phyloP scores from a whole-genome alignment of 106 monocot genomes.

The Hemerocallis citrina region DNA sequence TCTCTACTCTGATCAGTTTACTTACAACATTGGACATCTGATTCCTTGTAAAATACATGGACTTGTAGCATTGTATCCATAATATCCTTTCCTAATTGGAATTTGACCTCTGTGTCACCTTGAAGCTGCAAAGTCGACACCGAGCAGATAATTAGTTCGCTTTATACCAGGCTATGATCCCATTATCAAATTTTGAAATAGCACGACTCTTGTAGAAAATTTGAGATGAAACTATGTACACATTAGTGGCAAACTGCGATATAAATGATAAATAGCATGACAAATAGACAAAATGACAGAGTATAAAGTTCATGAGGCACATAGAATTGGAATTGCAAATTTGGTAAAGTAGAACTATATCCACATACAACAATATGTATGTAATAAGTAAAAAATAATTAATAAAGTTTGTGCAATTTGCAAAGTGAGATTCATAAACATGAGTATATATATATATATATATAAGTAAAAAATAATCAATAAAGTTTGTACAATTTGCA shows the following conservation, averaged over 20 bases:
- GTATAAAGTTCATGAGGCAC: neutral
- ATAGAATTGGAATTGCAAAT: too few species aligned
- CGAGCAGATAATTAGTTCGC: neutral
- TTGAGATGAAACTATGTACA: neutral
- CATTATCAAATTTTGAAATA: neutral
- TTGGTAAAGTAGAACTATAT: too few species aligned
- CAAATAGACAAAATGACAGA: neutral
- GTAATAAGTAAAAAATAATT: too few species aligned
- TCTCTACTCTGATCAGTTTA: neutral
- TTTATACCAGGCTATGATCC: neutral
- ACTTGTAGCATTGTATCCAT: conserved; percentile 53
- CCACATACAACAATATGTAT: too few species aligned
- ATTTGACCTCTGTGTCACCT: conserved; percentile 41
- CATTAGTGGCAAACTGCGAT: neutral
- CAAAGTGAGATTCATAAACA: too few species aligned
- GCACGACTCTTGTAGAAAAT: neutral
- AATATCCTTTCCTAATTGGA: conserved; percentile 54
- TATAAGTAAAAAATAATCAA: too few species aligned
- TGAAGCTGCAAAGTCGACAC: conserved; percentile 39
- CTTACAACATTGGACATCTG: conserved; percentile 42
- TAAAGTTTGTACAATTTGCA: too few species aligned
- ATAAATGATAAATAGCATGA: neutral
- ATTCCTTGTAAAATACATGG: conserved; percentile 50
- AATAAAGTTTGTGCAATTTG: too few species aligned
- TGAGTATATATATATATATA: too few species aligned